Conservation (phyloP, 2,329 filamentous ascomycete species). For the Sporothrix pseudoabietina region DNA sequence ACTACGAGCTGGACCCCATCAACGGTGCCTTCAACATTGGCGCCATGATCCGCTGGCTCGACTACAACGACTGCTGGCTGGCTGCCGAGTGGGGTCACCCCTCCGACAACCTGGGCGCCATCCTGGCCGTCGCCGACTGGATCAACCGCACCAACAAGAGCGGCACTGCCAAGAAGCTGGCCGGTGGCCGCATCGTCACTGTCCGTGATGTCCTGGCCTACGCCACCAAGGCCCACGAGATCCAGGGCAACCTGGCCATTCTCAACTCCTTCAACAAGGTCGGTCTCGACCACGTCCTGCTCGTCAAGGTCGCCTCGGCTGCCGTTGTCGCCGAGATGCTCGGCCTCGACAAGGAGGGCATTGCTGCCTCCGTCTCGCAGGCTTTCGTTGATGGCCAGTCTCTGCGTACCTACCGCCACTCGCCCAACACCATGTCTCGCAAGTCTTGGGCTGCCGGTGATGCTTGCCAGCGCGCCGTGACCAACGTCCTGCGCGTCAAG, state of each 20-base stretch:
- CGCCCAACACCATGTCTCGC: constrained; percentile 98
- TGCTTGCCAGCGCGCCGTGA: constrained; percentile 93
- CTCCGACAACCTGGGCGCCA: constrained; percentile 96
- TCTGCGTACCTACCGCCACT: constrained; percentile 94
- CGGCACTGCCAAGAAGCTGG: constrained; percentile 50
- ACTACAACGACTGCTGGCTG: constrained; percentile 97
- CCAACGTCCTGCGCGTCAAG: constrained; percentile 85
- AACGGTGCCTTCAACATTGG: constrained; percentile 99
- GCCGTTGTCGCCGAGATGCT: constrained; percentile 96
- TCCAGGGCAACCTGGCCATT: constrained; percentile 93
- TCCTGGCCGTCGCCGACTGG: constrained; percentile 96
- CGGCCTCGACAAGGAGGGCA: constrained; percentile 84
- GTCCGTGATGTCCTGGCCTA: constrained; percentile 89
- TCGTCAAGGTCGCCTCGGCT: constrained; percentile 95
- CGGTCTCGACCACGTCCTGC: constrained; percentile 93
- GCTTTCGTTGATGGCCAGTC: constrained; percentile 97
- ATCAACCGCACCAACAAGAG: constrained; percentile 81
- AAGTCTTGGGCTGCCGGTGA: constrained; percentile 99
- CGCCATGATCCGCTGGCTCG: constrained; percentile 97
- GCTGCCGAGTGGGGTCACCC: constrained; percentile 99
- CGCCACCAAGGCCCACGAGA: constrained; percentile 99
- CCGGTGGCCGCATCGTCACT: constrained; percentile 84
- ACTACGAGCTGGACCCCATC: constrained; percentile 92
- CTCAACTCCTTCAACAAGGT: constrained; percentile 99
- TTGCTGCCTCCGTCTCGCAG: constrained; percentile 92